Base-by-base conservation (phyloP, 257 asterid species). In the Salvia hispanica region DNA sequence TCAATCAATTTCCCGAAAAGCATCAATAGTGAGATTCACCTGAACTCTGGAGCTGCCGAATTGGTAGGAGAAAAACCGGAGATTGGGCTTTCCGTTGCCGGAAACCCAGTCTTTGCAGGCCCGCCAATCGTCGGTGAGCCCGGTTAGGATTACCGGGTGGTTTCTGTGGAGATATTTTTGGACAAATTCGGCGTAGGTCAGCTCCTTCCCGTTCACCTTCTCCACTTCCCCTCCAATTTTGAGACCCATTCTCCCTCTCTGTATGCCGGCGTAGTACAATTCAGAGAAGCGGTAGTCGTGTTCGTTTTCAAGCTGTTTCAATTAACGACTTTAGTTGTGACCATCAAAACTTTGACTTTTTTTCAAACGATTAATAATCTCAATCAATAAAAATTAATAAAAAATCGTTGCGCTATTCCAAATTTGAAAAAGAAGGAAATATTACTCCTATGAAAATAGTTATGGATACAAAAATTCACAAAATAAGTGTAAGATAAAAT, bases 131-230 rank as follows among this genome's bases (percentile, higher is more conserved):
- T 80, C 90, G 78, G 77, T 88, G 36, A 93, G 82, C 46, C 99
- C 97, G n/a, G 92, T 90, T 56, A 94, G 87, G 63, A 94, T 37
- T 25, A 91, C 90, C 60, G 99, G 99, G 72, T 65, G 93, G 76
- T 90, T 90, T 60, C 18, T 76, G 25, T 72, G 71, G 68, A 91
- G 58, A 81, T 88, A 91, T 39, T 80, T 73, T 5, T 79, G 78
- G 2, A 70, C 84, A 45, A 93, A 93, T 6, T 93, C 84, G 7
- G 52, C 25, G 77, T 93, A 93, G 50, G 77, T 83, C 58, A 93
- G 46, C 55, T 74, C 85, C 53, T 76, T 87, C 6, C 90, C 96
- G 64, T 84, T 87, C 67, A 90, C 84, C 73, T 83, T 94, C 81
- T 94, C 95, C 66, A 94, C 84, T 69, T 70, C 61, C 25, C 89